A percentile compares a stretch with the other conserved stretches of the same genome.
phyloP scores from a whole-genome alignment of 345 rosid species.

The Rhizophora mangle region DNA sequence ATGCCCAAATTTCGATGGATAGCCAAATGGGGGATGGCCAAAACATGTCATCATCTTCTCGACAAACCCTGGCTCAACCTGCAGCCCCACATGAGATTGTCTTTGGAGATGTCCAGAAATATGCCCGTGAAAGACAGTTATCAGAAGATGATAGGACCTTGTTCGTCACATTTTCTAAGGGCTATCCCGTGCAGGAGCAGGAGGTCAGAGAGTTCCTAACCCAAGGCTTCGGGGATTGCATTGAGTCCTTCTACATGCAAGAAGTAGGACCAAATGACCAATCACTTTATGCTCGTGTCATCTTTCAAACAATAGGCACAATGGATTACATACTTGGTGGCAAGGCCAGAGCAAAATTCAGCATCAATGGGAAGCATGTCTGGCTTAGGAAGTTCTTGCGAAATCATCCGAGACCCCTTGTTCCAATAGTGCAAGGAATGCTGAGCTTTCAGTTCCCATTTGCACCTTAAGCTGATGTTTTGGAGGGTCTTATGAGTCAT shows the following conservation, averaged over 20 bases:
- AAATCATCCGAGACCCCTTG: constrained; percentile 15
- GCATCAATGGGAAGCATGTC: constrained; percentile 65
- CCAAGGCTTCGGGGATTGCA: constrained; percentile 39
- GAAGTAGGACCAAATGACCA: constrained; percentile 41
- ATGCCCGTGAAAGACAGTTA: constrained; percentile 5
- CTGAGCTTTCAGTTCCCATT: neutral
- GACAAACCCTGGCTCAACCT: constrained; percentile 1
- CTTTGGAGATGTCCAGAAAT: neutral
- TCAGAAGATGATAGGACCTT: constrained; percentile 50
- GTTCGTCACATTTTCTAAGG: constrained; percentile 63
- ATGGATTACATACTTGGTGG: constrained; percentile 37
- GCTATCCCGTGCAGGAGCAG: constrained; percentile 48
- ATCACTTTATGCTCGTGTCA: constrained; percentile 45
- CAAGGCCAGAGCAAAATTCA: constrained; percentile 40
- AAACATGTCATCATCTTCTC: neutral
- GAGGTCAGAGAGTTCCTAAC: constrained; percentile 48
- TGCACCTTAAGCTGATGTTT: neutral
- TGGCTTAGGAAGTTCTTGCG: constrained; percentile 62
- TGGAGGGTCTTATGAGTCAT: no score
- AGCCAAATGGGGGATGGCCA: constrained; percentile 12
- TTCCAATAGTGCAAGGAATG: neutral
- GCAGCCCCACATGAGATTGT: constrained; percentile 8
- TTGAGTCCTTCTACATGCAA: constrained; percentile 53
- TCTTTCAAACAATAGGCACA: constrained; percentile 24
- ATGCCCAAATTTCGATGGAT: constrained; percentile 12